Conservation (phyloP, 352 stramenopile genomes). For the Globisporangium yorkense region DNA sequence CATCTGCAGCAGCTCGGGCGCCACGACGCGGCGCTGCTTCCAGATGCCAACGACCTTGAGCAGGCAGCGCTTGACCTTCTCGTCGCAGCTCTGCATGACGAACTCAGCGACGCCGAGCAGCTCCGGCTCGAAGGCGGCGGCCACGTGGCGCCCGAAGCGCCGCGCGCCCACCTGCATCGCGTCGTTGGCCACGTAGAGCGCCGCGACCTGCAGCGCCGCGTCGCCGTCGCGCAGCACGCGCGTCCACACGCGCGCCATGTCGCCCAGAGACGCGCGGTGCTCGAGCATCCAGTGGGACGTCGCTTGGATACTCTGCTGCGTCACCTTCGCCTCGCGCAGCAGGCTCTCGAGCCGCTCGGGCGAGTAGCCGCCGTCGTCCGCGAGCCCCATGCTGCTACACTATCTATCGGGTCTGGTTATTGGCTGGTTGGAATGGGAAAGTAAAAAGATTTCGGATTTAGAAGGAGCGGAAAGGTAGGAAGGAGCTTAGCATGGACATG, state of each 20-base stretch:
- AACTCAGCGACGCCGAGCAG: conserved; percentile 53
- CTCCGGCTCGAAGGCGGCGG: conserved; percentile 48
- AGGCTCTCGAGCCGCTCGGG: conserved; percentile 60
- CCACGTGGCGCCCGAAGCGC: conserved; percentile 70
- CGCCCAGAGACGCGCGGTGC: conserved; percentile 40
- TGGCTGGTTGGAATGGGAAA: not conserved
- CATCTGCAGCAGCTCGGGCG: conserved; percentile 38
- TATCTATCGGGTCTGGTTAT: too few species aligned
- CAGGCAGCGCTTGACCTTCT: conserved; percentile 80
- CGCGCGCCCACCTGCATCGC: conserved; percentile 80
- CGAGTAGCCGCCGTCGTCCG: conserved; percentile 22
- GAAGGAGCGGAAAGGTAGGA: too few species aligned
- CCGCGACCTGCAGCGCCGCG: conserved; percentile 72
- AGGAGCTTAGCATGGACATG: too few species aligned
- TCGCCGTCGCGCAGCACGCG: conserved; percentile 40
- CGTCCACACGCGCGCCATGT: conserved; percentile 62
- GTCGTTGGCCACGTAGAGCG: conserved; percentile 83
- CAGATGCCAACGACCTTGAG: conserved; percentile 87
- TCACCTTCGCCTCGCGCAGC: conserved; percentile 64
- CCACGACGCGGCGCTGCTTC: conserved; percentile 71
- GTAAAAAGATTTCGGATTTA: not conserved
- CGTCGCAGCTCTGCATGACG: conserved; percentile 62
- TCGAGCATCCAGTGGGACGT: conserved; percentile 76
- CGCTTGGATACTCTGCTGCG: conserved; percentile 80
- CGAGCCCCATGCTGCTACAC: conserved; percentile 8